Evolutionary conservation across 768 basidiomycete species (phyloP), one percentile per base, ranked within the genome.

Genomic region (Russula foetens): DNA sequence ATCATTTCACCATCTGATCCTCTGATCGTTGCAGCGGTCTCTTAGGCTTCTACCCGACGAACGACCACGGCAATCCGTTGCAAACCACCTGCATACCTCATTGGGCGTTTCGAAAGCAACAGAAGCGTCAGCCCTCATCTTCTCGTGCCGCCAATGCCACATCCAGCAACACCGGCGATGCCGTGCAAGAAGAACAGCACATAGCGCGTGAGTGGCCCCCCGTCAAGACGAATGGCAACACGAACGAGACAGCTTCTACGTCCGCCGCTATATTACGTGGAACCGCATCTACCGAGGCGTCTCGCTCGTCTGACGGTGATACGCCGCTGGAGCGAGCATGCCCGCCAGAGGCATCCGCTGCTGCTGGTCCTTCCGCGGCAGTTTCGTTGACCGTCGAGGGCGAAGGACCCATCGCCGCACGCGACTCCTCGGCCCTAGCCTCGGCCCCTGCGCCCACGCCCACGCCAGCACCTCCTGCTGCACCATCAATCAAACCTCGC

Each of bases 31-130:
- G 23, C n/a, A 19, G 28, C 21, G 1, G 35, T 28, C 29, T 33
- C 35, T 17, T 47, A 92, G 90, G 90, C 86, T 88, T 57, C 75
- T 91, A 63, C 90, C 91, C 73, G 90, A 92, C 78, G 91, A 93
- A 75, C 82, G 87, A 69, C 90, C 90, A 51, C 86, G 91, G 61
- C 83, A 82, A 71, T 90, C 86, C 68, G 91, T 93, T 50, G 91
- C 91, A 64, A 93, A 92, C 70, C 85, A 93, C 74, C 93, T 50
- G 91, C 91, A 64, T 92, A 92, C 70, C 85, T 93, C 74, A 93
- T 93, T 69, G 91, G 91, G 53, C 82, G 87, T 60, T 93, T 93
- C 66, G 91, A 93, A 72, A 82, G 67, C 85, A 66, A 44, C 84
- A 79, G 58, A 92, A 89, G 70, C 82, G 83, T 52, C 80, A 82